Base-by-base conservation (phyloP, 495 filamentous ascomycete genomes). In the Aspergillus steynii region DNA sequence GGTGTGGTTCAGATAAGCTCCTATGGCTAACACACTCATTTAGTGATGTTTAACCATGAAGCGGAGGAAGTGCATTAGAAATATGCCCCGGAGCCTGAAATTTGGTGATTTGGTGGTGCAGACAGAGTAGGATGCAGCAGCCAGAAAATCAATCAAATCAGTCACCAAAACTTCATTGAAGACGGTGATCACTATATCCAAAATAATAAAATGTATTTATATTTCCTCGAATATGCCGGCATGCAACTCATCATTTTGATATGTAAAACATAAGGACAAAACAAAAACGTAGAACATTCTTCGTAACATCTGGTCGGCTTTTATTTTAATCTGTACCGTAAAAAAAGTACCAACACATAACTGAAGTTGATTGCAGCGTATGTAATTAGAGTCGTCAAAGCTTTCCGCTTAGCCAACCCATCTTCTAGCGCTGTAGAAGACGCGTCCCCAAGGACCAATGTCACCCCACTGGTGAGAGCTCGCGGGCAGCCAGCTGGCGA, bases 401-500 rank as follows among this genome's bases (percentile, higher is more conserved):
- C 34, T 37, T 51, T 53, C 25, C 4, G 29, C 56, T 71, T 81
- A 91, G 58, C 91, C 90, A 65, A 96, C 90, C 92, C 92, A 97
- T 71, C 87, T 80, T 74, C 93, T 86, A 12, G 88, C 90, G 67
- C 87, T 92, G 74, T 82, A 86, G 76, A 93, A 93, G 74, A 93
- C 82, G 63, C 88, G 83, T 53, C 77, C 83, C 94, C 94, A 98
- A 32, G 95, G 94, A 5, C 92, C 93, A 74, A 89, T 89, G 64
- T 96, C 89, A 32, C 91, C 91, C 88, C 90, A 92, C 63, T 90
- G 81, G 65, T 86, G 85, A 26, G 85, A 75, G 68, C 84, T 80
- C 31, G 79, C 71, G 10, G 91, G 89, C 53, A 90, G 70, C 67
- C 87, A 97, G 70, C 90, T 93, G 34, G 82, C 89, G 64, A 93